Evolutionary conservation across 148 eudicot species (phyloP), one percentile per base, ranked within the genome.

Genomic region (Diospyros lotus): DNA sequence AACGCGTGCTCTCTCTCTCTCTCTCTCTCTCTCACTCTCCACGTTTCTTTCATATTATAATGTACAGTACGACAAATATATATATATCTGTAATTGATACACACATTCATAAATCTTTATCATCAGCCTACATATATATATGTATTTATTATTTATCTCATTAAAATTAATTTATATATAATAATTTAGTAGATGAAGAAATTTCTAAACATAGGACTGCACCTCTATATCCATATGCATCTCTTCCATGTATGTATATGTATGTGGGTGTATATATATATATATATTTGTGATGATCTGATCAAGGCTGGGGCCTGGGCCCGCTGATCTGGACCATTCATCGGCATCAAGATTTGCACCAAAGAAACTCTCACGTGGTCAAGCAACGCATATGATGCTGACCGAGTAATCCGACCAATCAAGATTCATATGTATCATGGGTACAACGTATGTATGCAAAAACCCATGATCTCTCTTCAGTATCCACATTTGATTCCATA

Each of bases 1-100:
- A 87, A 89, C 78, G 96, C 96, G 89, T 91, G 96, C 96, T 74
- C 66, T 72, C 28, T 58, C 79, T 75, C 77, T 81, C 79, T 68
- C 74, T 70, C 73, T 75, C 59, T 69, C 73, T 50, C 65, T 73
- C 74, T 71, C 62, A 58, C 75, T 18, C 72, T 74, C 66, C 14
- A 50, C 74, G 48, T 14, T 6, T 7, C 39, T 66, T 41, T 45
- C 43, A 73, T 13, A 52, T 50, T 28, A 18, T 15, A 17, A 18
- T 7, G 9, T 41, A 7, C 40, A 68, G 7, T n/a, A 2, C 18
- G 2, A 40, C 28, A 68, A 40, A 38, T 68, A 50, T 41, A 28
- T 14, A 14, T 40, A 39, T 39, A 5, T 28, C 28, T 28, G 28
- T 0, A 28, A 28, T 28, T 28, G 28, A 28, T 28, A 28, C 28